Evolutionary conservation across 768 basidiomycete species (phyloP).

Genomic region (Kockovaella imperatae): DNA sequence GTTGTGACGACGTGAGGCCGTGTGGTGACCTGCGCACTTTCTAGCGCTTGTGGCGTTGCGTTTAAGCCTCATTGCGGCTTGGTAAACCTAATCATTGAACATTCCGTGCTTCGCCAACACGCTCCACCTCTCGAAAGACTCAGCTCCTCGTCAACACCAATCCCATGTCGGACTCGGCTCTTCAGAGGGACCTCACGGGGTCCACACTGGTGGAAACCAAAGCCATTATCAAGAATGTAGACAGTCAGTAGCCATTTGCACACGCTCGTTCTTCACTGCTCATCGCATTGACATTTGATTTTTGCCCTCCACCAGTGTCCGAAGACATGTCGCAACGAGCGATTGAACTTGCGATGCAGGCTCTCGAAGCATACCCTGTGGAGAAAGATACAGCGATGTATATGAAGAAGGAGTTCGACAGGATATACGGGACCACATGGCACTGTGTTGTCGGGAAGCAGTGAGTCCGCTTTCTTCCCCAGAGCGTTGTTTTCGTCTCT

Average conservation of each 20-base stretch:
- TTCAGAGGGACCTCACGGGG: conserved; percentile 8
- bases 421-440: conserved; percentile 87
- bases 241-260: conserved; percentile 51
- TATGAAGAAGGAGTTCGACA: conserved; percentile 97
- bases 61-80: too few species aligned
- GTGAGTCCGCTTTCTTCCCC: conserved; percentile 19
- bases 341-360: conserved; percentile 75
- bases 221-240: conserved; percentile 91
- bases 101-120: too few species aligned
- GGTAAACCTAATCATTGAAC: too few species aligned
- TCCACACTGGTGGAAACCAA: conserved; percentile 45
- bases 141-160: too few species aligned
- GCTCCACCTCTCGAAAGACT: too few species aligned
- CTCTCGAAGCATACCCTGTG: conserved; percentile 83
- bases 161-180: conserved; percentile 4
- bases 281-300: background rate
- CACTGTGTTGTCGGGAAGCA: conserved; percentile 98
- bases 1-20: too few species aligned
- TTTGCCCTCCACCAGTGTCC: conserved; percentile 51
- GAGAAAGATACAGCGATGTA: conserved; percentile 98
- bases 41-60: too few species aligned
- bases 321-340: conserved; percentile 95
- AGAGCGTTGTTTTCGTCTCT: background rate
- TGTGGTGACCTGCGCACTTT: too few species aligned
- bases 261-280: too few species aligned